Conservation (phyloP, 2,329 filamentous ascomycete genomes). For the Nemania abortiva region DNA sequence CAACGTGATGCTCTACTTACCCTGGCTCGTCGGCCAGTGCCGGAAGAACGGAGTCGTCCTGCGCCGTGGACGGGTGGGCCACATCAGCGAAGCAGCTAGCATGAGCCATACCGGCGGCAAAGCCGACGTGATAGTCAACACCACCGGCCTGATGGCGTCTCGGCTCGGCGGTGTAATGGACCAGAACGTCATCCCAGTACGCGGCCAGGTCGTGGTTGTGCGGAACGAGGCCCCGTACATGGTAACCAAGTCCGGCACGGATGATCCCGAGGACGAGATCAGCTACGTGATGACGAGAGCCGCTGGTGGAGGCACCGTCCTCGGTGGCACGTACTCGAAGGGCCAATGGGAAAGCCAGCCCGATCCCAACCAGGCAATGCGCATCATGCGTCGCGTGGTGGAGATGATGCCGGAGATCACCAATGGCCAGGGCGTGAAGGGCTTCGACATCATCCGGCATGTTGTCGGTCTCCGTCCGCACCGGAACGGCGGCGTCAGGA, state of each 20-base stretch:
- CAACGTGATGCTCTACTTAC: constrained; percentile 88
- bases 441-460: constrained; percentile 81
- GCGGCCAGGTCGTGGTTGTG: constrained; percentile 87
- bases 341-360: constrained; percentile 82
- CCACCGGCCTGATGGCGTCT: constrained; percentile 81
- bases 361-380: constrained; percentile 81
- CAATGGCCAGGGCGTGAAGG: constrained; percentile 75
- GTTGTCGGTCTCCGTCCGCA: constrained; percentile 84
- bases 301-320: constrained; percentile 81
- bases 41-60: constrained; percentile 77
- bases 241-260: constrained; percentile 76
- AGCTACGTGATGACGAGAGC: constrained; percentile 88
- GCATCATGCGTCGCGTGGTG: constrained; percentile 86
- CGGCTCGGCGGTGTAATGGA: constrained; percentile 87
- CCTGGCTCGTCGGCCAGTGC: constrained; percentile 86
- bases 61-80: constrained; percentile 71
- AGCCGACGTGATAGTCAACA: constrained; percentile 83
- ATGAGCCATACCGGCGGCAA: constrained; percentile 68
- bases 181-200: constrained; percentile 75
- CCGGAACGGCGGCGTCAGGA: constrained; percentile 76
- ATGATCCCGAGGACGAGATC: constrained; percentile 78
- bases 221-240: constrained; percentile 81
- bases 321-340: constrained; percentile 88
- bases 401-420: constrained; percentile 74
- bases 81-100: constrained; percentile 77